phyloP scores from a whole-genome alignment of 2,329 filamentous ascomycete species.

The Aspergillus vadensis region DNA sequence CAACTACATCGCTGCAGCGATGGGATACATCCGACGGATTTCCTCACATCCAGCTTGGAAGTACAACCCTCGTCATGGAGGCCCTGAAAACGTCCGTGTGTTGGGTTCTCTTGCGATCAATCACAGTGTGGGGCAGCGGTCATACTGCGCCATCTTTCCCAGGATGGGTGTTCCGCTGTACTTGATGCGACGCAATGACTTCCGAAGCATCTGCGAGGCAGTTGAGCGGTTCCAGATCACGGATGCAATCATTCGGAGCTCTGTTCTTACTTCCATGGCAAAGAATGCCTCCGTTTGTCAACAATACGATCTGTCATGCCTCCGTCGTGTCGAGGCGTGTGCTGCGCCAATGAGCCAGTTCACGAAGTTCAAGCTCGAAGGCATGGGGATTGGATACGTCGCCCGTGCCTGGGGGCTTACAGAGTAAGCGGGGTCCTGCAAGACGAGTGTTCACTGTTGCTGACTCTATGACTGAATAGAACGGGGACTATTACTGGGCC shows the following conservation, averaged over 20 bases:
- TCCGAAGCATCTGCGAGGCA: background rate
- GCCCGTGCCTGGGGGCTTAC: background rate
- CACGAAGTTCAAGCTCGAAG: background rate
- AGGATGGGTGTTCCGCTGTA: background rate
- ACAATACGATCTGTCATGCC: background rate
- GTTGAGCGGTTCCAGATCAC: background rate
- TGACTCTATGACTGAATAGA: background rate
- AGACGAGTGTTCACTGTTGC: background rate
- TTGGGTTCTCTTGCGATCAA: background rate
- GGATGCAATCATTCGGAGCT: background rate
- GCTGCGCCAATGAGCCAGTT: background rate
- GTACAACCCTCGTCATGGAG: background rate
- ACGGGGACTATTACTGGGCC: background rate
- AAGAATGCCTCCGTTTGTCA: background rate
- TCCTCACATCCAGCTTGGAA: background rate
- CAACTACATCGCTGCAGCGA: background rate
- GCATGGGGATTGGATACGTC: background rate
- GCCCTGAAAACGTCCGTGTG: background rate
- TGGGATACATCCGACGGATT: background rate
- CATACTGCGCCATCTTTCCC: background rate
- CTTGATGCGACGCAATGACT: background rate
- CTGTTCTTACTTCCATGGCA: background rate
- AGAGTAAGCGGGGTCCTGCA: background rate
- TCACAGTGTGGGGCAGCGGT: background rate
- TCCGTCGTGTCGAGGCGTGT: background rate